Percentiles rank a stretch among this genome's conserved stretches.
phyloP scores from a whole-genome alignment of 331 rosid species.

The Stylosanthes scabra region DNA sequence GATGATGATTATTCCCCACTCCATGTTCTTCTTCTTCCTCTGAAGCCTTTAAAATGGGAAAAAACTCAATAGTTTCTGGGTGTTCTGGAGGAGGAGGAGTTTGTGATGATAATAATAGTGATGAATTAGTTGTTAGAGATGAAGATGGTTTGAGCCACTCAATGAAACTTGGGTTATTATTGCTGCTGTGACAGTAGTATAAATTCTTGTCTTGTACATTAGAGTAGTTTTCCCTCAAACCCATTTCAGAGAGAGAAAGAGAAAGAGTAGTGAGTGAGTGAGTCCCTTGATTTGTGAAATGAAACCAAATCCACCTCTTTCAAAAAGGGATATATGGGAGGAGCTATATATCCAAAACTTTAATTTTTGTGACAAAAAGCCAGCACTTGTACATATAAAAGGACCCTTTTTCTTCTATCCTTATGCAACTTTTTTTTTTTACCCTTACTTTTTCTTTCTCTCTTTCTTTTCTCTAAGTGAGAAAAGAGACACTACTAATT shows the following conservation, averaged over 20 bases:
- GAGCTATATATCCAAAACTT: conserved; percentile 42
- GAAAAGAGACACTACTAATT: conserved; percentile 31
- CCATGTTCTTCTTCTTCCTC: conserved; percentile 45
- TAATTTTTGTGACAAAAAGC: conserved; percentile 55
- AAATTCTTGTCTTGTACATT: conserved; percentile 49
- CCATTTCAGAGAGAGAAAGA: conserved; percentile 57
- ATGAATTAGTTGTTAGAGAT: conserved; percentile 18
- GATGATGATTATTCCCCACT: conserved; percentile 22
- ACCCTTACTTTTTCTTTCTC: conserved; percentile 39
- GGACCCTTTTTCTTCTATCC: conserved; percentile 53
- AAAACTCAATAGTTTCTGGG: conserved; percentile 55
- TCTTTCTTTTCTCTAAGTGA: conserved; percentile 54
- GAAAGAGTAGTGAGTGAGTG: too few species aligned
- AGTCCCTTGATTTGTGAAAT: conserved; percentile 35
- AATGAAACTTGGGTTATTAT: conserved; percentile 66
- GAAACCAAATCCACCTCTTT: too few species aligned
- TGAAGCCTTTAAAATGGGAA: conserved; percentile 58
- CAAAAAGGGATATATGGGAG: conserved; percentile 23
- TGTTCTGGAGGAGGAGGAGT: conserved; percentile 34
- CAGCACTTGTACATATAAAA: conserved; percentile 52
- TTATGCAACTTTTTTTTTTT: conserved; percentile 33
- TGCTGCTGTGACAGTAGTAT: conserved; percentile 47
- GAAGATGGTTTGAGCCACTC: conserved; percentile 92
- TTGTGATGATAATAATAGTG: conserved; percentile 34
- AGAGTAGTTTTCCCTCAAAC: conserved; percentile 55